These are phyloP conservation scores for Trichoderma sp. DNA, from an alignment of 2,329 filamentous ascomycete genomes.

Conservation along the genomic window DNA sequence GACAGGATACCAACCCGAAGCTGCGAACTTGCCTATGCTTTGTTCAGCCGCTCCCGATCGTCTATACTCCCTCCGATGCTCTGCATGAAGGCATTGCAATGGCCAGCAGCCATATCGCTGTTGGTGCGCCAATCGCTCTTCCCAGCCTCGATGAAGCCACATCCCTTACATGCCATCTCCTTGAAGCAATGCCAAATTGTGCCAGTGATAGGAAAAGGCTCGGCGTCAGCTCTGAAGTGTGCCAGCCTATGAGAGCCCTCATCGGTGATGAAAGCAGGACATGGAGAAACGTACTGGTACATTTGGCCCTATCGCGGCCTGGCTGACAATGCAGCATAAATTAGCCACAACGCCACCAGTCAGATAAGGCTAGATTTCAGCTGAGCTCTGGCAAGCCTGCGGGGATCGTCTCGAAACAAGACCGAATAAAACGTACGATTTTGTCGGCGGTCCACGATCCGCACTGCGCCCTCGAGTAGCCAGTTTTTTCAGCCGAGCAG, in stretches of 20 bases:
- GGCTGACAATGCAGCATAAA: constrained; percentile 12
- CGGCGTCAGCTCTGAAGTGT: constrained; percentile 6
- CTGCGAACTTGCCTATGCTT: background rate
- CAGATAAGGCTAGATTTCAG: constrained; percentile 24
- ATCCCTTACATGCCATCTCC: background rate
- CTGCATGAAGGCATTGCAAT: constrained; percentile 14
- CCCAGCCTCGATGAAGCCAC: background rate
- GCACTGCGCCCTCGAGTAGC: constrained; percentile 9
- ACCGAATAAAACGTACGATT: constrained; percentile 8
- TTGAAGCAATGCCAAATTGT: constrained; percentile 8
- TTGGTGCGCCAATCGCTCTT: constrained; percentile 10
- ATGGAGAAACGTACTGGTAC: constrained; percentile 7
- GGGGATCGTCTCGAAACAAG: constrained; percentile 20
- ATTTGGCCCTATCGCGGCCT: background rate
- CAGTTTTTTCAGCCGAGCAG: background rate
- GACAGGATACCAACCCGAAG: background rate
- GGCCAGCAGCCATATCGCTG: background rate
- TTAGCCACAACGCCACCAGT: constrained; percentile 23
- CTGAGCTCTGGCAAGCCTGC: constrained; percentile 22
- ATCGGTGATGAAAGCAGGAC: constrained; percentile 9
- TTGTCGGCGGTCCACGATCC: background rate
- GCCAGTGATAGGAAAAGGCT: constrained; percentile 13
- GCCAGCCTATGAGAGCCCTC: constrained; percentile 7
- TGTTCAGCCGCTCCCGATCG: background rate
- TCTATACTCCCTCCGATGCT: constrained; percentile 17